A percentile compares a stretch with the other conserved stretches of the same genome.
phyloP scores from a whole-genome alignment of 768 basidiomycete species.

The Boletus coccyginus region DNA sequence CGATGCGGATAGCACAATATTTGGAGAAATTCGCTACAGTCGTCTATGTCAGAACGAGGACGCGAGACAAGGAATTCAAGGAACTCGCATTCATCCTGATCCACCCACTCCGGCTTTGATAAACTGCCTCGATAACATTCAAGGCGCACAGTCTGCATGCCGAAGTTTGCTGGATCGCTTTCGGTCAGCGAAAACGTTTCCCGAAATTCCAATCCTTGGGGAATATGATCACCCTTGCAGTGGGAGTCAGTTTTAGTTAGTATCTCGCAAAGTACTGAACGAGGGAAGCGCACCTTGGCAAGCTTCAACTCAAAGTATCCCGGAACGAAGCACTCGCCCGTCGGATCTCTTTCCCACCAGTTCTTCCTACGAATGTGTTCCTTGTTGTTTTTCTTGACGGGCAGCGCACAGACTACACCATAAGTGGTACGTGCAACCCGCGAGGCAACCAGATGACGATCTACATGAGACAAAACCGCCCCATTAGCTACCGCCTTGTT shows the following conservation, averaged over 20 bases:
- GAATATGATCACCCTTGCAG: slow-evolving; percentile 1
- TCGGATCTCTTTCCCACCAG: slow-evolving; percentile 7
- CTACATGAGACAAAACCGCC: slow-evolving; percentile 5
- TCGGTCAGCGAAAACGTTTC: slow-evolving; percentile 11
- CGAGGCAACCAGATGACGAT: background rate
- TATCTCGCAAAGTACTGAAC: background rate
- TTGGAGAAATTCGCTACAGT: slow-evolving; percentile 3
- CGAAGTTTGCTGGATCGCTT: background rate
- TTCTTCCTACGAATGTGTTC: slow-evolving; percentile 6
- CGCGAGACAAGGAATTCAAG: background rate
- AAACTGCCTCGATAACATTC: slow-evolving; percentile 8
- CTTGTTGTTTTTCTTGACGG: background rate
- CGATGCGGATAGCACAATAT: background rate
- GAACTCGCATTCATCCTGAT: slow-evolving; percentile 11
- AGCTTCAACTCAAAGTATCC: slow-evolving; percentile 16
- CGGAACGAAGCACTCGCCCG: slow-evolving; percentile 8
- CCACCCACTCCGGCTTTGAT: slow-evolving; percentile 12
- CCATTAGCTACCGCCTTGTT: slow-evolving; percentile 10
- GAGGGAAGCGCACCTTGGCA: background rate
- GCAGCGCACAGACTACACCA: slow-evolving; percentile 3
- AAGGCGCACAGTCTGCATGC: slow-evolving; percentile 2
- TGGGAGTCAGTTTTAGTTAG: background rate
- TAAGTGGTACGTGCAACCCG: slow-evolving; percentile 6
- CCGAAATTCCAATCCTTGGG: slow-evolving; percentile 6
- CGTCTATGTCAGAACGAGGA: background rate